Conservation (phyloP, 2,329 filamentous ascomycete species). For the Fusarium secorum region DNA sequence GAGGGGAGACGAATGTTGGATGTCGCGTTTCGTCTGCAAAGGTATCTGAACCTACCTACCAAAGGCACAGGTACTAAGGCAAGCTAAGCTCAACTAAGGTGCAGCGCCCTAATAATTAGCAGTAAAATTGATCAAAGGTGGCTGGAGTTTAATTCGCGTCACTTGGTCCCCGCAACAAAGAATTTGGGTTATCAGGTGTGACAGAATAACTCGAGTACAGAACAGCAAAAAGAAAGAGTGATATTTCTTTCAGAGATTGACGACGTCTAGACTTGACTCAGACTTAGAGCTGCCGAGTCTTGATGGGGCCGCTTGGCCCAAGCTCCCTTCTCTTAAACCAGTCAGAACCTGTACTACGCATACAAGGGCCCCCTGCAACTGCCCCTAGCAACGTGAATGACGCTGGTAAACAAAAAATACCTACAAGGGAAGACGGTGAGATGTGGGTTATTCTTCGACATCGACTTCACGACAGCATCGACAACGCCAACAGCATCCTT, state of each 20-base stretch:
- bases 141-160: conserved; percentile 24
- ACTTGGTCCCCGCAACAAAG: not conserved
- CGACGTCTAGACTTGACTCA: not conserved
- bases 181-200: not conserved
- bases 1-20: not conserved
- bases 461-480: conserved; percentile 52
- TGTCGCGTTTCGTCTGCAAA: conserved; percentile 8
- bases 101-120: not conserved
- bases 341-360: conserved; percentile 13
- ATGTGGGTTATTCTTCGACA: conserved; percentile 53
- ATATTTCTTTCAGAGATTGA: conserved; percentile 16
- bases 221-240: fast-evolving
- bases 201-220: conserved; percentile 14
- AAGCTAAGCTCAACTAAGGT: not conserved
- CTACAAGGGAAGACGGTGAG: conserved; percentile 9
- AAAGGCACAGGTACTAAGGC: not conserved
- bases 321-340: conserved; percentile 25
- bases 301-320: conserved; percentile 21
- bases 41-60: not conserved
- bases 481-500: conserved; percentile 51
- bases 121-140: conserved; percentile 20
- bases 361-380: conserved; percentile 35
- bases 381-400: conserved; percentile 47
- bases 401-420: conserved; percentile 48
- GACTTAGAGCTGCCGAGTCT: not conserved